A percentile compares a stretch with the other conserved stretches of the same genome.
phyloP scores from a whole-genome alignment of 768 basidiomycete genomes.

The Lepiota subincarnata region DNA sequence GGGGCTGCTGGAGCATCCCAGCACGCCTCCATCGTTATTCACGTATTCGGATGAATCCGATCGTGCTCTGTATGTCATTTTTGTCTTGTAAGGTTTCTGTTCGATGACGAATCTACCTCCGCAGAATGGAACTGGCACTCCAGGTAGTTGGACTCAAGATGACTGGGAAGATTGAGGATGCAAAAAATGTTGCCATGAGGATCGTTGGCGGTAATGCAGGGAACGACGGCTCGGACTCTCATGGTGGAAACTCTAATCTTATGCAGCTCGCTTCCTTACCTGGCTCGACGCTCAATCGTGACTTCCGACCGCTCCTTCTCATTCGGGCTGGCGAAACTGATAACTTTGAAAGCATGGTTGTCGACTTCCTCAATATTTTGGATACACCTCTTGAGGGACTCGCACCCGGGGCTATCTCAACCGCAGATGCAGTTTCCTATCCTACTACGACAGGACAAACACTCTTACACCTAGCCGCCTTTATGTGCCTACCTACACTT shows the following conservation, averaged over 20 bases:
- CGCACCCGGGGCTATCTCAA: constrained; percentile 38
- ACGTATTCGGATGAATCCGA: constrained; percentile 92
- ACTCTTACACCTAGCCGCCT: constrained; percentile 80
- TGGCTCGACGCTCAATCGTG: constrained; percentile 25
- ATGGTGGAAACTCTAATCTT: constrained; percentile 32
- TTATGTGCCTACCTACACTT: constrained; percentile 72
- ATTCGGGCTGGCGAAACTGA: constrained; percentile 49
- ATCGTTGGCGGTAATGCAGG: constrained; percentile 74
- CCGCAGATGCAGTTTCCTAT: constrained; percentile 62
- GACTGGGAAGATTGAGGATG: constrained; percentile 93
- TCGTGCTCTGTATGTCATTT: constrained; percentile 59
- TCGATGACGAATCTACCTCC: constrained; percentile 14
- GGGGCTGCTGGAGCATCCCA: constrained; percentile 52
- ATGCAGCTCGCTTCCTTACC: constrained; percentile 51
- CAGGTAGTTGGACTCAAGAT: constrained; percentile 96
- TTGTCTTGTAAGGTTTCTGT: constrained; percentile 1
- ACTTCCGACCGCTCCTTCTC: constrained; percentile 56
- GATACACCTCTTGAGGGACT: constrained; percentile 53
- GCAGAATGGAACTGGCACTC: constrained; percentile 90
- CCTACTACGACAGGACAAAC: constrained; percentile 75
- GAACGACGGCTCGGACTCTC: constrained; percentile 42
- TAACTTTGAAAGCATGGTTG: constrained; percentile 71
- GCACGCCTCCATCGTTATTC: constrained; percentile 61
- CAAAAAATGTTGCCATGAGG: constrained; percentile 88
- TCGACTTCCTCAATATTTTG: constrained; percentile 77